Evolutionary conservation across 306 rosid species (phyloP).

Genomic region (Hylodesmum podocarpum): DNA sequence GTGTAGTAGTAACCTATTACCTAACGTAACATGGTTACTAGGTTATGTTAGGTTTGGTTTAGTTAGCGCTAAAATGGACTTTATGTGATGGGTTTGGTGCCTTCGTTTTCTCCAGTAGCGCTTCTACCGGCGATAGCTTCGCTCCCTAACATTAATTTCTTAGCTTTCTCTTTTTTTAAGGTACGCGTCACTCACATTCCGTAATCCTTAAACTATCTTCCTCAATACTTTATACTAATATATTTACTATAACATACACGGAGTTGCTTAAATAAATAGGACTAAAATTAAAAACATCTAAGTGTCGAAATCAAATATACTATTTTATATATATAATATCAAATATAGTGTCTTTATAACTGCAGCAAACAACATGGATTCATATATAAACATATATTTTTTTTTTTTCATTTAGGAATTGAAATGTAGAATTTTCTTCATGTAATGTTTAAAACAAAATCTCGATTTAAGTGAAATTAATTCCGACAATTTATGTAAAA

Average conservation of each 20-base stretch:
- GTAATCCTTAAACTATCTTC: conserved; percentile 55
- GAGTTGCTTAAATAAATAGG: neutral
- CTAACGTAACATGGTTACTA: neutral
- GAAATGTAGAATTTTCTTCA: too few relatives aligned
- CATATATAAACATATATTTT: too few relatives aligned
- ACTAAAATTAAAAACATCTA: too few relatives aligned
- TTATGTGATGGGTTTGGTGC: neutral
- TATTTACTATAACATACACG: neutral
- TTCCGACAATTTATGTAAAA: neutral
- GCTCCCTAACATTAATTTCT: neutral
- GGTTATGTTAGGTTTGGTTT: neutral
- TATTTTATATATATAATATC: too few relatives aligned
- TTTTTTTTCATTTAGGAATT: too few relatives aligned
- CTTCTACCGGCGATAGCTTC: neutral
- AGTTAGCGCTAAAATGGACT: conserved; percentile 32
- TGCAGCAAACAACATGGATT: too few relatives aligned
- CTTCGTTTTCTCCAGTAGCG: conserved; percentile 31
- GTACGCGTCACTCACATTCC: conserved; percentile 66
- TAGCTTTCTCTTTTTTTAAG: conserved; percentile 33
- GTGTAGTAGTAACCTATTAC: neutral
- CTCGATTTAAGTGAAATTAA: too few relatives aligned
- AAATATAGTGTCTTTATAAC: too few relatives aligned
- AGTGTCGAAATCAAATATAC: too few relatives aligned
- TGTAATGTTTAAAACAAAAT: too few relatives aligned
- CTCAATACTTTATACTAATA: neutral